A percentile compares a stretch with the other conserved stretches of the same genome.
phyloP scores from a whole-genome alignment of 257 asterid species.

The Solanum bulbocastanum region DNA sequence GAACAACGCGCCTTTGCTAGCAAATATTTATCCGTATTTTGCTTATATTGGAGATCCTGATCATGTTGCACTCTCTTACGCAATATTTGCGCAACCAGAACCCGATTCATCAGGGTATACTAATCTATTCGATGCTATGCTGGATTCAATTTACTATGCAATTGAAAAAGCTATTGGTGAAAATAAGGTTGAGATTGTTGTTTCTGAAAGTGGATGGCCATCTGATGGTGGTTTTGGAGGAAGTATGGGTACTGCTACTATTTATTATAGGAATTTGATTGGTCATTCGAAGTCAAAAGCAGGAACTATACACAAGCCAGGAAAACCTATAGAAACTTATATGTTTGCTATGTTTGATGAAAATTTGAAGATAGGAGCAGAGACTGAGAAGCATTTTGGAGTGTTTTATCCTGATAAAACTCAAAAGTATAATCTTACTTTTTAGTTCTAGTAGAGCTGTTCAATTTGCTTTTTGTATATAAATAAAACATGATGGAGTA shows the following conservation, averaged over 20 bases:
- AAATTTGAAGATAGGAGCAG: slow-evolving; percentile 18
- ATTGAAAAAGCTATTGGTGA: slow-evolving; percentile 27
- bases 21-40: slow-evolving; percentile 20
- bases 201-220: slow-evolving; percentile 40
- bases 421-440: slow-evolving; percentile 15
- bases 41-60: background rate
- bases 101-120: slow-evolving; percentile 8
- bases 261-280: slow-evolving; percentile 10
- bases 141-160: slow-evolving; percentile 22
- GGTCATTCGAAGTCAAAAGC: background rate
- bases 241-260: background rate
- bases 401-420: slow-evolving; percentile 20
- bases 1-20: slow-evolving; percentile 8
- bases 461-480: background rate
- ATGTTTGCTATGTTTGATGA: slow-evolving; percentile 52
- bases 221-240: slow-evolving; percentile 14
- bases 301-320: slow-evolving; percentile 24
- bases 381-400: slow-evolving; percentile 37
- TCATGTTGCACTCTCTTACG: slow-evolving; percentile 1
- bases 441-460: background rate
- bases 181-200: slow-evolving; percentile 7
- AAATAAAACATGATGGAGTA: background rate
- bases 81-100: slow-evolving; percentile 2
- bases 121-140: slow-evolving; percentile 25
- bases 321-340: slow-evolving; percentile 26